Conservation (phyloP, 2,329 filamentous ascomycete species). For the Microcera coccophila region DNA sequence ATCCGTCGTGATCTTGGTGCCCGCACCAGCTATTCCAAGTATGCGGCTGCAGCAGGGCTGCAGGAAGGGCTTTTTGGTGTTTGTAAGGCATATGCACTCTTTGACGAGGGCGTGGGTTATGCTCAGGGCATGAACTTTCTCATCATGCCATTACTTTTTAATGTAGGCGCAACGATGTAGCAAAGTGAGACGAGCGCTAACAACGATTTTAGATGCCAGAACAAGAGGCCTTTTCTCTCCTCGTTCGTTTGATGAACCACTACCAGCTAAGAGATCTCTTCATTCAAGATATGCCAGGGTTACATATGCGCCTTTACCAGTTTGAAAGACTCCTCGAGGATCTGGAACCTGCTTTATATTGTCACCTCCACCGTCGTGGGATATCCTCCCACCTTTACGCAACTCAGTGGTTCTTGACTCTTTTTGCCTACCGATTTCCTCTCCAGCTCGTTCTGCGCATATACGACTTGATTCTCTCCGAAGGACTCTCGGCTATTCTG, state of each 20-base stretch:
- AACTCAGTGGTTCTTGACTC: conserved; percentile 96
- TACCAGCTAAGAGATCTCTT: conserved; percentile 92
- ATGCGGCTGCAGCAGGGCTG: conserved; percentile 82
- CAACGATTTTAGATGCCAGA: conserved; percentile 72
- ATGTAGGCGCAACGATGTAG: conserved; percentile 54
- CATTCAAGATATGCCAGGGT: conserved; percentile 89
- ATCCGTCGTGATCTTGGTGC: conserved; percentile 90
- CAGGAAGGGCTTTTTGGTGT: conserved; percentile 93
- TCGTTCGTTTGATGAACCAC: conserved; percentile 94
- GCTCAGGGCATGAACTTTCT: conserved; percentile 99
- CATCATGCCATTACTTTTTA: conserved; percentile 93
- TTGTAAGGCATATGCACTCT: conserved; percentile 95
- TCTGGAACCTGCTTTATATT: conserved; percentile 88
- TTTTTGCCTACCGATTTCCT: conserved; percentile 98
- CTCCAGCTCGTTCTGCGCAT: conserved; percentile 93
- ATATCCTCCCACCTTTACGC: conserved; percentile 92
- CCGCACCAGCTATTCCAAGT: conserved; percentile 94
- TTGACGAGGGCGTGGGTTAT: conserved; percentile 91
- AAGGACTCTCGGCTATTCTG: conserved; percentile 87
- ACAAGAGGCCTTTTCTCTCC: conserved; percentile 90
- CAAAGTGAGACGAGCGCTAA: conserved; percentile 7
- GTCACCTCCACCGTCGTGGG: conserved; percentile 81
- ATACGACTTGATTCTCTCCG: conserved; percentile 90
- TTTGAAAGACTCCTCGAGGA: conserved; percentile 95
- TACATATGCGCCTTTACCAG: conserved; percentile 90